Base-by-base conservation (phyloP, 768 basidiomycete species). In the Termitomyces sp. region DNA sequence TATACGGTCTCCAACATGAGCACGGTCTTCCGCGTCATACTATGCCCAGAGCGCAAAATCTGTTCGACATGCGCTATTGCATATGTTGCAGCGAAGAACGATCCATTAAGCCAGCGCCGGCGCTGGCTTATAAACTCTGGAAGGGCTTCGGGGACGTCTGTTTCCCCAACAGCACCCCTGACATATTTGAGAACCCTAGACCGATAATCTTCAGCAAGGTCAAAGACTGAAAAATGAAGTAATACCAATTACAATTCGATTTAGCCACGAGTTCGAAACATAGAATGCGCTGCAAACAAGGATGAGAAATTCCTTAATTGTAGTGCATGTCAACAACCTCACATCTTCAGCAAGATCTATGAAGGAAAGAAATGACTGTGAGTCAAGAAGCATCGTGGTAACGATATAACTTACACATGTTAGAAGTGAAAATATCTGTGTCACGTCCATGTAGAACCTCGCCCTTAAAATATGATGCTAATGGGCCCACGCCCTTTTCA, bases 381-480 rank as follows among this genome's bases (percentile, higher is more conserved):
- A 35, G 36, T 2, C 40, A 5, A 41, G 38, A 16, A 3, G n/a
- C 53, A 50, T 50, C n/a, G 58, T 38, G 43, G 55, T 32, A n/a
- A 30, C n/a, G 4, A 18, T 38, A 43, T 32, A 3, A 79, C 86
- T 55, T 73, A 91, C 90, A 98, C 94, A 96, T 96, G 67, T 97
- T 97, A 8, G 94, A 94, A 5, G 93, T 95, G 72, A 95, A 95
- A 48, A 96, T 93, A 68, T 95, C 93, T 0, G 92, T 90, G 68
- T 92, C 89, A 32, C 85, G 82, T 10, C 91, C 92, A 64, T 89
- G 87, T 28, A 93, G 72, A 23, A 89, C 81, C 70, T 99, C 97
- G 9, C 97, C 97, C 70, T 98, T 91, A 80, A 99, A 99, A 71
- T 99, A 99, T 16, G 95, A 95, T 14, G 93, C 91, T 4, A 98